These are phyloP conservation scores for Diutina mesorugosa DNA, from an alignment of 1,139 yeast species.

Conservation along the genomic window DNA sequence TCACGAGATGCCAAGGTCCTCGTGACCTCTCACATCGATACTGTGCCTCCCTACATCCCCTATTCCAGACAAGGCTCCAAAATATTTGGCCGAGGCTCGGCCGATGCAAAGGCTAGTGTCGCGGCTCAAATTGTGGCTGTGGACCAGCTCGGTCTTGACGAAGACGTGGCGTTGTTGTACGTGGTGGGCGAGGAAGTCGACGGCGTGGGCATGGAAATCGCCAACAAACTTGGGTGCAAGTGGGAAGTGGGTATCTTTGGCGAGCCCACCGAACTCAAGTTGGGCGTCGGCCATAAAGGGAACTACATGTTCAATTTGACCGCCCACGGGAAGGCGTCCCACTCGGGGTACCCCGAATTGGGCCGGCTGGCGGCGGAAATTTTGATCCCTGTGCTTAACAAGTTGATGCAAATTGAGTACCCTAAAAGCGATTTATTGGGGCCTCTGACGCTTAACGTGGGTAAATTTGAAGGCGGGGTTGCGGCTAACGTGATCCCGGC, in stretches of 20 bases:
- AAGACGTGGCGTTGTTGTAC: slow-evolving; percentile 43
- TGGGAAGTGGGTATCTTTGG: slow-evolving; percentile 63
- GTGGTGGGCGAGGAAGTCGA: slow-evolving; percentile 62
- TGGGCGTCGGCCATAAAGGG: slow-evolving; percentile 66
- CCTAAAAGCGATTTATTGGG: slow-evolving; percentile 47
- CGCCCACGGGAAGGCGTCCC: slow-evolving; percentile 48
- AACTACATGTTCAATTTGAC: slow-evolving; percentile 24
- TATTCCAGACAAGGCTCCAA: slow-evolving; percentile 35
- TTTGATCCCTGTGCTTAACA: slow-evolving; percentile 34
- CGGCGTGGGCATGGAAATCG: slow-evolving; percentile 47
- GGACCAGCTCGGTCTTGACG: slow-evolving; percentile 20
- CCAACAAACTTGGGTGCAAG: slow-evolving; percentile 23
- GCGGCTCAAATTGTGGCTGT: slow-evolving; percentile 38
- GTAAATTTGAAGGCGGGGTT: slow-evolving; percentile 45
- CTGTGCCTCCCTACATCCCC: slow-evolving; percentile 56
- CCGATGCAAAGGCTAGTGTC: slow-evolving; percentile 60
- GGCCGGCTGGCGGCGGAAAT: slow-evolving; percentile 54
- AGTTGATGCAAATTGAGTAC: slow-evolving; percentile 20
- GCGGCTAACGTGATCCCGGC: slow-evolving; percentile 57
- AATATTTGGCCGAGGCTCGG: slow-evolving; percentile 54
- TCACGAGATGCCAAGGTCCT: slow-evolving; percentile 34
- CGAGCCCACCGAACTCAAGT: slow-evolving; percentile 60
- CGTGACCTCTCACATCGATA: slow-evolving; percentile 56
- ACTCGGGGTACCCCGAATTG: slow-evolving; percentile 59
- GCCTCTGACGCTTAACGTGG: slow-evolving; percentile 49